Evolutionary conservation across 1,139 yeast genomes (phyloP).

Genomic region (Petasospora rhodanensis): DNA sequence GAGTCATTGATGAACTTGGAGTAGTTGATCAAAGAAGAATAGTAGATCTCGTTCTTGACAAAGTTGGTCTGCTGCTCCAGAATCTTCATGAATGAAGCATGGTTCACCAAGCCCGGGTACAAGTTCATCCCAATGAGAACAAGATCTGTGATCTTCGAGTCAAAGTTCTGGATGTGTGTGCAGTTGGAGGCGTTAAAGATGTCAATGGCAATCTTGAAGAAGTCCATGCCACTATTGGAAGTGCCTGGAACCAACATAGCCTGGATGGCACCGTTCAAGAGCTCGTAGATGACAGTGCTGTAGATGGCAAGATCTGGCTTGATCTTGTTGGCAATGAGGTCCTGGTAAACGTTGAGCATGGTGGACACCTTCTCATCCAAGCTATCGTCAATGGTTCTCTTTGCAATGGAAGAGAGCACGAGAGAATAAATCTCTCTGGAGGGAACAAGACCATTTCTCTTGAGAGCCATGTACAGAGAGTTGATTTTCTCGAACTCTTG

Average conservation of each 20-base stretch:
- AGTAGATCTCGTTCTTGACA: slow-evolving; percentile 29
- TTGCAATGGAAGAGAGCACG: slow-evolving; percentile 31
- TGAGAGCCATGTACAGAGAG: slow-evolving; percentile 34
- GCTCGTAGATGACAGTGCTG: slow-evolving; percentile 44
- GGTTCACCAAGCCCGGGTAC: slow-evolving; percentile 30
- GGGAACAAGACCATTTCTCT: slow-evolving; percentile 34
- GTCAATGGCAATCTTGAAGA: slow-evolving; percentile 59
- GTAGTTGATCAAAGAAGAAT: slow-evolving; percentile 29
- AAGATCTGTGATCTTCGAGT: slow-evolving; percentile 28
- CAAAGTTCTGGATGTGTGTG: slow-evolving; percentile 31
- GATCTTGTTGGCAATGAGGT: slow-evolving; percentile 44
- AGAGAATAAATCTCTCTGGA: slow-evolving; percentile 29
- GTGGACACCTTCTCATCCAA: slow-evolving; percentile 49
- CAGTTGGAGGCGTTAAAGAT: slow-evolving; percentile 45
- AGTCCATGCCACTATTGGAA: slow-evolving; percentile 49
- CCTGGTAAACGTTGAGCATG: slow-evolving; percentile 63
- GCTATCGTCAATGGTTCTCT: slow-evolving; percentile 34
- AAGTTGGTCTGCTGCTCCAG: slow-evolving; percentile 24
- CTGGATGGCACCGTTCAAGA: slow-evolving; percentile 46
- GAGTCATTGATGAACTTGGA: slow-evolving; percentile 31
- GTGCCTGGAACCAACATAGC: slow-evolving; percentile 32
- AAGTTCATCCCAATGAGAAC: slow-evolving; percentile 32
- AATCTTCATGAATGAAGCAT: slow-evolving; percentile 22
- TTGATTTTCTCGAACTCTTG: slow-evolving; percentile 32
- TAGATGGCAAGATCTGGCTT: slow-evolving; percentile 56